Percentiles rank a stretch among this genome's conserved stretches.
Conservation (phyloP, 2,329 filamentous ascomycete species). For the Calonectria honghensis region DNA sequence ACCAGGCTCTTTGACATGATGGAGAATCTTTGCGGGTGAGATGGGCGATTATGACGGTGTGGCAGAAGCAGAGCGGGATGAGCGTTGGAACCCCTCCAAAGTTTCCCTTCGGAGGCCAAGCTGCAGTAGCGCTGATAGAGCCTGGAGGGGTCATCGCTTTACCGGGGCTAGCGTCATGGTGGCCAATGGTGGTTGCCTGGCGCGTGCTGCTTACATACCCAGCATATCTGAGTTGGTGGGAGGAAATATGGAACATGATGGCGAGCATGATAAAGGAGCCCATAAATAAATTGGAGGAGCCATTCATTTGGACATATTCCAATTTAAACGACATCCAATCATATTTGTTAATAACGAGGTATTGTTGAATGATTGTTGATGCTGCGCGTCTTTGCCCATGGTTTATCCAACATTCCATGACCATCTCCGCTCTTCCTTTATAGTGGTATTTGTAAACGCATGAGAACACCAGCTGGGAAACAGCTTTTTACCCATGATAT, state of each 20-base stretch:
- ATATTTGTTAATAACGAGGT: neutral
- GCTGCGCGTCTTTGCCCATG: neutral
- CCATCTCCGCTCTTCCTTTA: neutral
- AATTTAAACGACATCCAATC: neutral
- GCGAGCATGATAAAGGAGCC: neutral
- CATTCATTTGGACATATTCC: neutral
- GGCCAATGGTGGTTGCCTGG: conserved; percentile 45
- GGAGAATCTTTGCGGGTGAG: conserved; percentile 44
- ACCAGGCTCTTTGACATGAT: conserved; percentile 58
- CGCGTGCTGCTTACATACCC: neutral
- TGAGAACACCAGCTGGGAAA: neutral
- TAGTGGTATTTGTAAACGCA: neutral
- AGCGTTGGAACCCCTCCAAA: conserved; percentile 51
- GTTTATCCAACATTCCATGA: conserved; percentile 4
- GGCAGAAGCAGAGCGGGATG: conserved; percentile 47
- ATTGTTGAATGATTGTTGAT: neutral
- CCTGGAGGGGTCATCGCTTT: conserved; percentile 54
- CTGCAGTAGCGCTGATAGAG: conserved; percentile 31
- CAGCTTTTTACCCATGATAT: neutral
- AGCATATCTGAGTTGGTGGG: neutral
- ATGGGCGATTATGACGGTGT: conserved; percentile 49
- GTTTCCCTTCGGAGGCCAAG: conserved; percentile 32
- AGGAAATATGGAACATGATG: neutral
- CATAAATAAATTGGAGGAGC: neutral
- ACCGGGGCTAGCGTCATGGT: conserved; percentile 52